phyloP scores from a whole-genome alignment of 177 flowering plant species.

The Viscum album region DNA sequence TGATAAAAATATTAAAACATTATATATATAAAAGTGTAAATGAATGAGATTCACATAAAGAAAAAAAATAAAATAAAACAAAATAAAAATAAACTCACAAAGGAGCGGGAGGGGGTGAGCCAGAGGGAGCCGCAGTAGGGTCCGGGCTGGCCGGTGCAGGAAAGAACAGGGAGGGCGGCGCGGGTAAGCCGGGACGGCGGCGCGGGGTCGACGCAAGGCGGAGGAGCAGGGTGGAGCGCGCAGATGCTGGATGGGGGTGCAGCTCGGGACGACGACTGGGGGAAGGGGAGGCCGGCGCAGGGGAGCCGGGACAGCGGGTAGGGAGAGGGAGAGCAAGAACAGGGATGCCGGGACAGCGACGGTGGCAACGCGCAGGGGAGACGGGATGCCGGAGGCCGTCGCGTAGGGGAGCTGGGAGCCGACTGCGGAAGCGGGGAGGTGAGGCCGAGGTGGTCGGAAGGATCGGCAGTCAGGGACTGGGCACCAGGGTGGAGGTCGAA shows the following conservation, averaged over 20 bases:
- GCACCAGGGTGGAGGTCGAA: background rate
- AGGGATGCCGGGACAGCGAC: background rate
- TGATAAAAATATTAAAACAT: no score
- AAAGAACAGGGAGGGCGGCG: background rate
- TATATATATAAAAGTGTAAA: no score
- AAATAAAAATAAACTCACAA: no score
- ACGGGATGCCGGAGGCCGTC: background rate
- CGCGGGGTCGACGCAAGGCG: background rate
- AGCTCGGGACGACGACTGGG: background rate
- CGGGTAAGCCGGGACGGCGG: background rate
- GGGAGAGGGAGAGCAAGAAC: background rate
- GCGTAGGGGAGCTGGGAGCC: background rate
- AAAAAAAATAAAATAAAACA: no score
- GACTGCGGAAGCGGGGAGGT: background rate
- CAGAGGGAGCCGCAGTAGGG: no score
- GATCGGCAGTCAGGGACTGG: background rate
- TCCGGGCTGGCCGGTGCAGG: background rate
- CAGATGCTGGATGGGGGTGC: background rate
- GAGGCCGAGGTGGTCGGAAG: background rate
- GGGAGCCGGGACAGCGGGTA: background rate
- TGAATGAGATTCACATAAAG: no score
- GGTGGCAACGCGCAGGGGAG: background rate
- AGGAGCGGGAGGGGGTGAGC: constrained; percentile 1
- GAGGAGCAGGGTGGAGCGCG: background rate
- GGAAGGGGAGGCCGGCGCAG: background rate